A percentile compares a stretch with the other conserved stretches of the same genome.
phyloP scores from a whole-genome alignment of 257 asterid species.

The Solanum verrucosum region DNA sequence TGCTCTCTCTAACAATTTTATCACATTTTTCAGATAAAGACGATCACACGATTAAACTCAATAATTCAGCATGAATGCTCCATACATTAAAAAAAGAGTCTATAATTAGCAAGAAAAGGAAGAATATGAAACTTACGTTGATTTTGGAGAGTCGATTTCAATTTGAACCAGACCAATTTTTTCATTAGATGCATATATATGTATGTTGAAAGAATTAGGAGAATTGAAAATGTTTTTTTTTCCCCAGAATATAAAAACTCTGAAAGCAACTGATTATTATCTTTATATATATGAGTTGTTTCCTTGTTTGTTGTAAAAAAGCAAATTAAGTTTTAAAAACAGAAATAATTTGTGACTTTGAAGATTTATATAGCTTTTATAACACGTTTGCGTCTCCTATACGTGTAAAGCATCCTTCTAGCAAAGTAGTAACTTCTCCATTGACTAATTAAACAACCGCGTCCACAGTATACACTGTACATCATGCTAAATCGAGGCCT shows the following conservation, averaged over 20 bases:
- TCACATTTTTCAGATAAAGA: neutral
- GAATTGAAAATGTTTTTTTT: neutral
- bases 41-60: neutral
- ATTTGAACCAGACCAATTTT: conserved; percentile 14
- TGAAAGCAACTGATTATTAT: neutral
- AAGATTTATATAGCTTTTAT: neutral
- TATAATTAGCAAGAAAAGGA: neutral
- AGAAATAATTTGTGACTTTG: neutral
- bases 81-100: no score
- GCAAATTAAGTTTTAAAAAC: neutral
- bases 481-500: fast-evolving
- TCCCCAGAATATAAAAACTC: neutral
- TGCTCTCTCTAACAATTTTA: neutral
- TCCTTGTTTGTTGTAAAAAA: neutral
- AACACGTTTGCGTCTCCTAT: conserved; percentile 20
- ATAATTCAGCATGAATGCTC: neutral
- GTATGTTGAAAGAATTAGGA: neutral
- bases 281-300: conserved; percentile 3
- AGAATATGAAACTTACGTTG: conserved; percentile 21
- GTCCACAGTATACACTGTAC: neutral
- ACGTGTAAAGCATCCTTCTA: conserved; percentile 8
- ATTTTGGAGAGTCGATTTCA: conserved; percentile 11
- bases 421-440: neutral
- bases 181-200: conserved; percentile 10
- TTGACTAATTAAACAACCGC: neutral